phyloP scores from a whole-genome alignment of 352 stramenopile genomes.

The Phytophthora podocarpi region DNA sequence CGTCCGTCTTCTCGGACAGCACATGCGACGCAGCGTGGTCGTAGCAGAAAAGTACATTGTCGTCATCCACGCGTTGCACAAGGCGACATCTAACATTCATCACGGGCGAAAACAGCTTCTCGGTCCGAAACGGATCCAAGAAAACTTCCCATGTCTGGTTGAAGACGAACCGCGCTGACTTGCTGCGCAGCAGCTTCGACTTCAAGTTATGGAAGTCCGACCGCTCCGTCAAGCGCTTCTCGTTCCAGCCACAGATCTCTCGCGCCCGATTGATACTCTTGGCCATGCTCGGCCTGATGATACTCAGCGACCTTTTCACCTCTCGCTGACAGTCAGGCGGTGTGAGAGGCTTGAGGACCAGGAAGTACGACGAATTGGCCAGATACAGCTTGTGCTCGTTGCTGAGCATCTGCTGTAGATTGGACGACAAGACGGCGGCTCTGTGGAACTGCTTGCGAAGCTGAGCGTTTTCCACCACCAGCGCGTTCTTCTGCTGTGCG shows the following conservation, averaged over 20 bases:
- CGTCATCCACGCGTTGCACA: conserved; percentile 38
- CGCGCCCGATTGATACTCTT: conserved; percentile 16
- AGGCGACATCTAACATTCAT: conserved; percentile 35
- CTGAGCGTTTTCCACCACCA: conserved; percentile 34
- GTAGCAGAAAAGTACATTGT: conserved; percentile 41
- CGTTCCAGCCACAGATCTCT: conserved; percentile 38
- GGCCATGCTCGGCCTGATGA: conserved; percentile 12
- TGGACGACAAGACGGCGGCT: conserved; percentile 8
- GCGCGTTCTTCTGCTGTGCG: conserved; percentile 22
- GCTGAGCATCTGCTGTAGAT: conserved; percentile 32
- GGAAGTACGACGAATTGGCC: conserved; percentile 35
- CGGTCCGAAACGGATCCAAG: conserved; percentile 27
- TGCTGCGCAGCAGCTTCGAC: conserved; percentile 27
- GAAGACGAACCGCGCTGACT: conserved; percentile 26
- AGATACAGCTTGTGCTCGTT: conserved; percentile 41
- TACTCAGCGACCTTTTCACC: conserved; percentile 12
- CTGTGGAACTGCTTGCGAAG: conserved; percentile 33
- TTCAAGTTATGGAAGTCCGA: conserved; percentile 35
- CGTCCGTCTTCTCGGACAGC: conserved; percentile 32
- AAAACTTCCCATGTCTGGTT: conserved; percentile 38
- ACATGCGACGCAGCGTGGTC: conserved; percentile 32
- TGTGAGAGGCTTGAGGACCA: conserved; percentile 35
- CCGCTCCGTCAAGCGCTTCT: conserved; percentile 26
- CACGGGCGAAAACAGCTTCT: conserved; percentile 31
- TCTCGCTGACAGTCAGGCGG: conserved; percentile 22